Evolutionary conservation across 2,329 filamentous ascomycete species (phyloP).

Genomic region (Monascus ruber): DNA sequence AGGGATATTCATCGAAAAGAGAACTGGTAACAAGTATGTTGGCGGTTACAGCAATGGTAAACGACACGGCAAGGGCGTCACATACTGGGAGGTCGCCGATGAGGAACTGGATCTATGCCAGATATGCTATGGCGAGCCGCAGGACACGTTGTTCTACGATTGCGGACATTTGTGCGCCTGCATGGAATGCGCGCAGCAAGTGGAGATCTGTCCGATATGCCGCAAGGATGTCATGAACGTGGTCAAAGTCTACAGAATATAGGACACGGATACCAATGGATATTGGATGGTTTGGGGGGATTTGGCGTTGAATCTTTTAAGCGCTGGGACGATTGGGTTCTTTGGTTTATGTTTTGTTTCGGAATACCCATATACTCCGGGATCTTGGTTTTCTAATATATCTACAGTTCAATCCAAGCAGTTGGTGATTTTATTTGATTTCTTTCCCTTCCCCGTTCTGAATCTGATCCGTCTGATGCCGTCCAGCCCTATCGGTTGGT

Average conservation of each 20-base stretch:
- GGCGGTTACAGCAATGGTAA: constrained; percentile 51
- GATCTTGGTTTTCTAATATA: too few species aligned
- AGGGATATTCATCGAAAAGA: constrained; percentile 44
- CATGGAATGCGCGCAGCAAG: constrained; percentile 45
- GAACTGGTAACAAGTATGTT: constrained; percentile 49
- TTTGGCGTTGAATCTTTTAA: neutral
- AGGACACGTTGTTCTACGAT: constrained; percentile 50
- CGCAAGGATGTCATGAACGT: constrained; percentile 45
- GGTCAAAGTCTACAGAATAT: constrained; percentile 45
- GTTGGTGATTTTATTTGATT: too few species aligned
- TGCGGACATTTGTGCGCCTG: constrained; percentile 55
- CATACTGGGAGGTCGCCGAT: constrained; percentile 50
- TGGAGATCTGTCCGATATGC: constrained; percentile 52
- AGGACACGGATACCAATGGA: constrained; percentile 1
- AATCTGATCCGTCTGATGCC: too few species aligned
- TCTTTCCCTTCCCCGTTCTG: too few species aligned
- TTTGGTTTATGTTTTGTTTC: neutral
- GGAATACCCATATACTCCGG: neutral
- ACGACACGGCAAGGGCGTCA: constrained; percentile 50
- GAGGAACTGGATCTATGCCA: constrained; percentile 49
- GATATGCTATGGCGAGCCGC: constrained; percentile 51
- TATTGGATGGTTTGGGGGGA: neutral
- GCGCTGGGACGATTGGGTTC: neutral
- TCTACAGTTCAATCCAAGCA: too few species aligned
- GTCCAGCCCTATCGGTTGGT: too few species aligned